Conservation (phyloP, 768 basidiomycete species). For the Mycena vitilis region DNA sequence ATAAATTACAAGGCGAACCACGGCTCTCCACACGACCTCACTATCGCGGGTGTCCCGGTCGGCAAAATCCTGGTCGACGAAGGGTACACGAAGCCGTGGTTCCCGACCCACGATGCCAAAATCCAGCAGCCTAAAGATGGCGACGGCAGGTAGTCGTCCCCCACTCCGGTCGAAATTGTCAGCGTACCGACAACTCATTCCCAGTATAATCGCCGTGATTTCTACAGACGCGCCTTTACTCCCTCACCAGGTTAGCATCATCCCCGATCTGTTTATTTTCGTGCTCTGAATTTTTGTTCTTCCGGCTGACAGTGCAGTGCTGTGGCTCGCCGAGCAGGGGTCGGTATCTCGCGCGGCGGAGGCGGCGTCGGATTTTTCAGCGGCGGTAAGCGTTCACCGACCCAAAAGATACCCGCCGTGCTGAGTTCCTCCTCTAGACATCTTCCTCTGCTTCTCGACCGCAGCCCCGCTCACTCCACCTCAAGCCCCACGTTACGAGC, state of each 20-base stretch:
- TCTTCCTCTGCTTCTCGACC: constrained; percentile 37
- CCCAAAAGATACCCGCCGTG: neutral
- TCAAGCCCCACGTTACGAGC: constrained; percentile 7
- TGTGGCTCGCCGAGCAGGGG: constrained; percentile 35
- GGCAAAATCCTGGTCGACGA: constrained; percentile 23
- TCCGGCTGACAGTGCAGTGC: constrained; percentile 27
- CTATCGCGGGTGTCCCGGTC: constrained; percentile 25
- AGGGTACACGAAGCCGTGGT: constrained; percentile 35
- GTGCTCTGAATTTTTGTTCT: neutral
- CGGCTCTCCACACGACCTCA: constrained; percentile 30
- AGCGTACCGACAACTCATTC: neutral
- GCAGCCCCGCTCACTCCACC: constrained; percentile 32
- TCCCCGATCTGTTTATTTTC: neutral
- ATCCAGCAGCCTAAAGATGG: constrained; percentile 33
- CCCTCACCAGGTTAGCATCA: constrained; percentile 29
- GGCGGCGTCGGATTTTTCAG: constrained; percentile 32
- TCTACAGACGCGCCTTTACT: constrained; percentile 35
- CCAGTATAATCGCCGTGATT: constrained; percentile 32
- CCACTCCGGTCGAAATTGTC: neutral
- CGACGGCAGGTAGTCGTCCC: constrained; percentile 26
- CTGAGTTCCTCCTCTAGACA: constrained; percentile 4
- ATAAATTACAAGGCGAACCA: constrained; percentile 24
- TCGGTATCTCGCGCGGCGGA: constrained; percentile 33
- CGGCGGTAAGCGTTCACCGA: constrained; percentile 16
- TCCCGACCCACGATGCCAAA: constrained; percentile 27